Base-by-base conservation (phyloP, 805 yeast genomes). In the Dipodascus geniculatus region DNA sequence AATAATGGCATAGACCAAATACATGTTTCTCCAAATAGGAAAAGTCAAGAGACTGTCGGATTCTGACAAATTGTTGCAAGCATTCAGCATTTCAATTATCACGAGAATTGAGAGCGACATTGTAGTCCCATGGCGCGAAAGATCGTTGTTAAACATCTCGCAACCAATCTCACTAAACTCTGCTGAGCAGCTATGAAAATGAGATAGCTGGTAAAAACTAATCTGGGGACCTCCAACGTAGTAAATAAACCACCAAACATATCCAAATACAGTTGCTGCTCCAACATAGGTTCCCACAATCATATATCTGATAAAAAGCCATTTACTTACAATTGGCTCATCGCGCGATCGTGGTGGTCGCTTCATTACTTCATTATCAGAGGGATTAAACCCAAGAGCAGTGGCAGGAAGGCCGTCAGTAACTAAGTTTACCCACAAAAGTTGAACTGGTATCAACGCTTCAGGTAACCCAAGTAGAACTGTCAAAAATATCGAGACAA, bases 391-490 rank as follows among this genome's bases (percentile, higher is more conserved):
- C 9, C 82, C 81, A 57, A 78, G 69, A 0, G 82, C 82, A 67
- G 80, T 77, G 23, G 82, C 82, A 50, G 82, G 82, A 63, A 78
- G 69, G 51, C 82, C 80, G 51, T 79, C 79, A 17, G 82, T 78
- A 17, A 78, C 79, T 42, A 78, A 73, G 56, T 78, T 72, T 54
- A 78, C 77, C 82, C 82, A 78, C 58, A 78, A 69, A 8, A 77
- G 73, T 62, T 78, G 82, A 35, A 78, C 81, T 2, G 82, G 82
- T 66, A 76, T 73, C 63, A 78, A 65, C 49, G 78, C 78, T 53
- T 77, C 74, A 0, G 80, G 80, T 59, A 76, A 70, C 2, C 79
- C 80, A 20, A 77, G 71, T 48, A 77, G 72, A 54, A 78, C 82
- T 2, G 82, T 78, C 55, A 78, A 64, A 54, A 78, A 72, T 55